phyloP scores from a whole-genome alignment of 768 basidiomycete species.

The Crepidotus variabilis region DNA sequence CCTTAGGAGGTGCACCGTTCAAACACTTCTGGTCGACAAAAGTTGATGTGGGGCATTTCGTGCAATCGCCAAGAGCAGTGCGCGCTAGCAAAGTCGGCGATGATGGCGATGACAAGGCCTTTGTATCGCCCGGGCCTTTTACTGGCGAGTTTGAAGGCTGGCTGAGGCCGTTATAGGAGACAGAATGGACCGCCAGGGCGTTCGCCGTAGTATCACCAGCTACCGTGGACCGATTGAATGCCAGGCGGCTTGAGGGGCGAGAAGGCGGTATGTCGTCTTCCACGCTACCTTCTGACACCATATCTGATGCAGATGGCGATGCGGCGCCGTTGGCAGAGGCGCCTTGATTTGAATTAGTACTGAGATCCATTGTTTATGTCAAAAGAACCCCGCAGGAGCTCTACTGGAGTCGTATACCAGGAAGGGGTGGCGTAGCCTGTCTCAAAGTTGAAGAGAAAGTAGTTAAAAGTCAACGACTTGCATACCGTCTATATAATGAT shows the following conservation, averaged over 20 bases:
- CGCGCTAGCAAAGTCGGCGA: not conserved
- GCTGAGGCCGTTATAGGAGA: not conserved
- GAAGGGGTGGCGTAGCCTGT: conserved; percentile 15
- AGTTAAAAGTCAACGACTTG: conserved; percentile 4
- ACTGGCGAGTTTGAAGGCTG: not conserved
- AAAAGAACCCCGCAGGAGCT: conserved; percentile 16
- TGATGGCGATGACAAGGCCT: not conserved
- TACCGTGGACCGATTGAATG: conserved; percentile 30
- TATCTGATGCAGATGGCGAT: conserved; percentile 4
- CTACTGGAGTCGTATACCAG: not conserved
- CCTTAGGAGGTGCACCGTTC: not conserved
- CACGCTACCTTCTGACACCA: conserved; percentile 18
- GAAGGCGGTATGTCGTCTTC: conserved; percentile 22
- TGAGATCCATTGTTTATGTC: conserved; percentile 15
- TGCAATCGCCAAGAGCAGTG: not conserved
- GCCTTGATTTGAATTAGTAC: conserved; percentile 11
- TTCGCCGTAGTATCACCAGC: no score
- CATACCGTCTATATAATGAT: conserved; percentile 21
- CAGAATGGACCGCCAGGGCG: no score
- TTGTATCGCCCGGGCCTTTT: not conserved
- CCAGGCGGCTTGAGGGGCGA: conserved; percentile 47
- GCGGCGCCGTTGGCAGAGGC: conserved; percentile 10
- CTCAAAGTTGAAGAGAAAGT: conserved; percentile 21
- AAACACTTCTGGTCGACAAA: conserved; percentile 1
- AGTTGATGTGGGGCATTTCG: not conserved